Percentiles rank a stretch among this genome's conserved stretches.
Conservation (phyloP, 1,139 yeast species). For the Lodderomyces beijingensis region DNA sequence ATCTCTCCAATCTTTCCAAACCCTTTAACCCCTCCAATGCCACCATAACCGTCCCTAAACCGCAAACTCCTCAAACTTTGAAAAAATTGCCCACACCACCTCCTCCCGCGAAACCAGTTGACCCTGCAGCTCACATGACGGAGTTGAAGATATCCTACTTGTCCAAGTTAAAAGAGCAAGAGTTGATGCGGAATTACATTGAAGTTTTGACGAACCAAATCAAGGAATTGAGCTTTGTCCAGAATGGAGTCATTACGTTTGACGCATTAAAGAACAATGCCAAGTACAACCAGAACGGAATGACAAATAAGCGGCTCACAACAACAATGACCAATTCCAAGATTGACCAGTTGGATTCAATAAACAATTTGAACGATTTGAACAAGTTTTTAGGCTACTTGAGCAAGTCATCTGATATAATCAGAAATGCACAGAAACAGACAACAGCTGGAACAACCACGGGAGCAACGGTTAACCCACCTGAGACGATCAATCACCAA, state of each 20-base stretch:
- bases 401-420: conserved; percentile 35
- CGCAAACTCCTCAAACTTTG: neutral
- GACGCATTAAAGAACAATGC: conserved; percentile 31
- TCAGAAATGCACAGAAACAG: conserved; percentile 35
- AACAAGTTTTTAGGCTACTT: conserved; percentile 40
- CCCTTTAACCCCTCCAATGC: too few species aligned
- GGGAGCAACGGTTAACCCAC: conserved; percentile 11
- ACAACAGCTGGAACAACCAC: conserved; percentile 1
- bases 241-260: conserved; percentile 43
- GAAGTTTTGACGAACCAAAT: conserved; percentile 44
- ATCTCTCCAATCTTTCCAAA: too few species aligned
- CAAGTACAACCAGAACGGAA: conserved; percentile 3
- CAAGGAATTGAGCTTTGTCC: conserved; percentile 42
- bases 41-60: too few species aligned
- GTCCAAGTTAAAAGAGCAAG: conserved; percentile 42
- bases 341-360: conserved; percentile 37
- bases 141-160: conserved; percentile 32
- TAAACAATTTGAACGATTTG: conserved; percentile 40
- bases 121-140: conserved; percentile 18
- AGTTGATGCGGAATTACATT: conserved; percentile 40
- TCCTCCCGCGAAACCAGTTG: conserved; percentile 12
- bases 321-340: conserved; percentile 10
- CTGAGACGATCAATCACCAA: conserved; percentile 27
- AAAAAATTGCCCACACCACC: conserved; percentile 9
- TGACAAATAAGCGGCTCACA: conserved; percentile 5